Evolutionary conservation across 352 stramenopile genomes (phyloP).

Genomic region (Paralagenidium karlingii): DNA sequence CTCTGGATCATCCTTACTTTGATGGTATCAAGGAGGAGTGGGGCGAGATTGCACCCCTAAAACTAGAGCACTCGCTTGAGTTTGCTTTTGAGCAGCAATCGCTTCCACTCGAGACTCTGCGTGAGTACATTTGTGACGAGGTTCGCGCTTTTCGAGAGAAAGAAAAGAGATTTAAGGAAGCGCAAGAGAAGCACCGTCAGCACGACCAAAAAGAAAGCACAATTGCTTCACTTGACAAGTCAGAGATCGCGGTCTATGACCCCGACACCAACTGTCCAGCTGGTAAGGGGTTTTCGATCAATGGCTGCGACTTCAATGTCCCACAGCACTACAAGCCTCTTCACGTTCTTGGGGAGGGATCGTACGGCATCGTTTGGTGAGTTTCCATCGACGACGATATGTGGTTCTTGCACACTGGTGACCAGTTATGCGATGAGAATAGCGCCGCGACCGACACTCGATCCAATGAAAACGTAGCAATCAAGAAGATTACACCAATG

Average conservation of each 20-base stretch:
- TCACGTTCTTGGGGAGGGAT: constrained; percentile 84
- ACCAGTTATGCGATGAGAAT: constrained; percentile 1
- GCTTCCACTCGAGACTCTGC: constrained; percentile 47
- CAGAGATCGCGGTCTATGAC: constrained; percentile 5
- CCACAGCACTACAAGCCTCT: constrained; percentile 62
- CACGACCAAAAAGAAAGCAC: not conserved
- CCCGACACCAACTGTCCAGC: constrained; percentile 42
- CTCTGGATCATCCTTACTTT: constrained; percentile 82
- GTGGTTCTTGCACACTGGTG: constrained; percentile 2
- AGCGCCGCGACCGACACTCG: constrained; percentile 60
- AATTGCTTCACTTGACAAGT: not conserved
- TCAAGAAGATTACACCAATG: constrained; percentile 92
- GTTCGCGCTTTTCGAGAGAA: constrained; percentile 41
- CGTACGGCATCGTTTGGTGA: constrained; percentile 87
- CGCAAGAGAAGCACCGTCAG: constrained; percentile 7
- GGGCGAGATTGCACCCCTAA: constrained; percentile 47
- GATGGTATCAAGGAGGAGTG: constrained; percentile 82
- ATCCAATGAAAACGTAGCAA: constrained; percentile 73
- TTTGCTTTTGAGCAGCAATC: constrained; percentile 75
- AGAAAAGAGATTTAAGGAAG: constrained; percentile 13
- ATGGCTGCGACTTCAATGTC: constrained; percentile 80
- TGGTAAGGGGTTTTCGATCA: constrained; percentile 64
- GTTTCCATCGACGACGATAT: constrained; percentile 1
- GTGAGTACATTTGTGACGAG: constrained; percentile 73
- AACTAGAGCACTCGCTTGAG: constrained; percentile 61